These are phyloP conservation scores for Chlamydomonas incerta DNA, from an alignment of 139 green algal genomes.

Conservation along the genomic window DNA sequence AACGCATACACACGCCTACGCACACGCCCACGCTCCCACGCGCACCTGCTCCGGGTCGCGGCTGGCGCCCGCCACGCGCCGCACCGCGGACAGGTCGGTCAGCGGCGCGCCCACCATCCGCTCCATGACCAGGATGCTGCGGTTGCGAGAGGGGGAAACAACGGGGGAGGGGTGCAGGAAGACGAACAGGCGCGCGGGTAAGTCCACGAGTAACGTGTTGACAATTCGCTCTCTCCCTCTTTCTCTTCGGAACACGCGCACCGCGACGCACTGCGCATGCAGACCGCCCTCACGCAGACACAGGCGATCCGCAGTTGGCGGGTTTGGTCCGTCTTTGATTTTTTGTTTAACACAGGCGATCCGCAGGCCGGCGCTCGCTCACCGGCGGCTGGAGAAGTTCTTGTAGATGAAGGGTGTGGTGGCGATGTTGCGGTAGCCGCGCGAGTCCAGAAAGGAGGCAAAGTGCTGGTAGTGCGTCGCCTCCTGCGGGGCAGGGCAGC, in stretches of 20 bases:
- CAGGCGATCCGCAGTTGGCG: too few relatives aligned
- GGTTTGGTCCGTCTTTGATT: too few relatives aligned
- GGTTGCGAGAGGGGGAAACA: neutral
- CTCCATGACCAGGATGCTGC: slow-evolving; percentile 95
- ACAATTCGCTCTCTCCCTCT: too few relatives aligned
- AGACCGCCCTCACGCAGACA: too few relatives aligned
- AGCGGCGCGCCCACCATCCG: slow-evolving; percentile 89
- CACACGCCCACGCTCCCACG: too few relatives aligned
- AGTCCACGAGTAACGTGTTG: too few relatives aligned
- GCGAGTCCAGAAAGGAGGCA: slow-evolving; percentile 77
- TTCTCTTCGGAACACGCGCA: too few relatives aligned
- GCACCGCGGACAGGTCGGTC: slow-evolving; percentile 91
- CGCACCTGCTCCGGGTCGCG: slow-evolving; percentile 30
- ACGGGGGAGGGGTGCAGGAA: neutral
- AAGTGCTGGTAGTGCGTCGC: slow-evolving; percentile 84
- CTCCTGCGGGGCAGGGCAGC: slow-evolving; percentile 67
- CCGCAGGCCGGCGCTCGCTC: too few relatives aligned
- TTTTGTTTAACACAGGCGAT: too few relatives aligned
- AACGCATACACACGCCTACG: too few relatives aligned
- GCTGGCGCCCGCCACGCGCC: slow-evolving; percentile 60
- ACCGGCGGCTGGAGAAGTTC: slow-evolving; percentile 78
- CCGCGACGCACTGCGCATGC: too few relatives aligned
- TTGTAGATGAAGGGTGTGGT: slow-evolving; percentile 87
- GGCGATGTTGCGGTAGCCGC: slow-evolving; percentile 70
- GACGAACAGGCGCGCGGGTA: neutral